Evolutionary conservation across 257 asterid genomes (phyloP).

Genomic region (Ajuga chamaepitys): DNA sequence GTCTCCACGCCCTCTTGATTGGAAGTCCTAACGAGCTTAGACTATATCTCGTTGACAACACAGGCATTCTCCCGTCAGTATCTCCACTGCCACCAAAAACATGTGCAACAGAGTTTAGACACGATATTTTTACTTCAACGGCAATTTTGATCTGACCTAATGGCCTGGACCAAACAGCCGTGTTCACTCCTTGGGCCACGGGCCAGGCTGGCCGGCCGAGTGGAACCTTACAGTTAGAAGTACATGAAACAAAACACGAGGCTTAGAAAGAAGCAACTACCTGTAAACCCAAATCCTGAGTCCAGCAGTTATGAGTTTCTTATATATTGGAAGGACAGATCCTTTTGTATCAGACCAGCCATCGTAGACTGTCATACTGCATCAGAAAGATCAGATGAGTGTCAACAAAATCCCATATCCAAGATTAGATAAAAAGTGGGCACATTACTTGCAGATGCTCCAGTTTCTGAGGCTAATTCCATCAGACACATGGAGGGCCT

Average conservation of each 20-base stretch:
- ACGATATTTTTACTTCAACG: too few species aligned
- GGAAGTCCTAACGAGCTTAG: constrained; percentile 56
- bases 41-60: constrained; percentile 80
- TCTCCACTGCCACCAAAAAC: constrained; percentile 58
- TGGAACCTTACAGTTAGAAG: too few species aligned
- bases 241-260: background rate
- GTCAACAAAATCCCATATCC: background rate
- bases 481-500: constrained; percentile 67
- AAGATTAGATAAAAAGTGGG: background rate
- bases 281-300: constrained; percentile 87
- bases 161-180: too few species aligned
- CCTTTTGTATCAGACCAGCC: constrained; percentile 48
- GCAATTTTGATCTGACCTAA: too few species aligned
- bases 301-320: constrained; percentile 69
- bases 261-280: constrained; percentile 19
- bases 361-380: constrained; percentile 61
- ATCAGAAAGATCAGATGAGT: background rate
- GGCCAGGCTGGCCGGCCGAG: too few species aligned
- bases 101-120: too few species aligned
- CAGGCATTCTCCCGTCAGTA: constrained; percentile 87
- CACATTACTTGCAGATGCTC: constrained; percentile 81
- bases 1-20: constrained; percentile 73
- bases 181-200: too few species aligned
- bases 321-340: constrained; percentile 75
- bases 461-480: constrained; percentile 51